Evolutionary conservation across 768 basidiomycete genomes (phyloP), one percentile per base, ranked within the genome.

Genomic region (Kwoniella bestiolae): DNA sequence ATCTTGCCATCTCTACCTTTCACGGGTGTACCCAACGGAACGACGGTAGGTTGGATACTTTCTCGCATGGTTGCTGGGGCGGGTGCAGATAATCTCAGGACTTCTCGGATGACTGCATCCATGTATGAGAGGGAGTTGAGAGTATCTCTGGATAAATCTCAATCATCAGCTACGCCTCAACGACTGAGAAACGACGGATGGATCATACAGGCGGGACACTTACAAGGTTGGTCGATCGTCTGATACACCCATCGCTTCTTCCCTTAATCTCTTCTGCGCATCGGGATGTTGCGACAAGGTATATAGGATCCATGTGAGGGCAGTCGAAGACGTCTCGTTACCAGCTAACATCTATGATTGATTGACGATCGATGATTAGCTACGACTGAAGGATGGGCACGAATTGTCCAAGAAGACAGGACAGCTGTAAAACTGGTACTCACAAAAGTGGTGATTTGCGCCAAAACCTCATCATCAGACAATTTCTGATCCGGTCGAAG

Each of bases 271-370:
- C 46, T 83, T 83, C 79, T 96, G 94, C 14, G 88, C 77, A 1
- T 83, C 83, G 0, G 87, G 87, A 75, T 91, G 81, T 70, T 86
- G 84, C 0, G 91, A 87, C 41, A 96, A 85, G 16, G 90, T 82
- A 63, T 88, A 83, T n/a, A 95, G 79, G 1, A 88, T 88, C 93
- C 94, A 96, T 0, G 91, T 91, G 47, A 95, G 81, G 4, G 89
- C 86, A 29, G 94, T 86, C 2, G 90, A 90, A 11, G 89, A 89
- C 0, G 92, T 91, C 73, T 94, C 92, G 12, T 92, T 91, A 3
- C 93, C 93, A 2, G 80, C 78, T 2, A 79, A 65, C 74, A 80
- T 78, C 79, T 78, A 56, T 56, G 31, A 44, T 35, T 16, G 25
- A 7, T 8, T 25, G 6, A 51, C n/a, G n/a, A n/a, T n/a, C n/a